Conservation (phyloP, 257 asterid species). For the Rhazya stricta region DNA sequence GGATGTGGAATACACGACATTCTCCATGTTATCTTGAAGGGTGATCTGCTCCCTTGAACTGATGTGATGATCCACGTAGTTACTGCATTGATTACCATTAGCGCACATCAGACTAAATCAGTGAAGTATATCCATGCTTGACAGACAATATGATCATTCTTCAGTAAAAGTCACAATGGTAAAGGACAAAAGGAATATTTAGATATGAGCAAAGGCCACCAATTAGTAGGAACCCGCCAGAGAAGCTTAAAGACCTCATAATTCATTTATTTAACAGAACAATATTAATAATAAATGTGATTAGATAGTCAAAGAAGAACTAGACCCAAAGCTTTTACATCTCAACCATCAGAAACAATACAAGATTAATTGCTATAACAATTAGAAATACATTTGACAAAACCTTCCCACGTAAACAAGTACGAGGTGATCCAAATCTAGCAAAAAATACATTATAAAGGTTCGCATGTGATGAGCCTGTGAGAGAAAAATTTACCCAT, state of each 20-base stretch:
- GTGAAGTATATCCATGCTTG: background rate
- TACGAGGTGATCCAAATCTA: background rate
- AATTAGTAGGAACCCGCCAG: background rate
- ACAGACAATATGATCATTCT: background rate
- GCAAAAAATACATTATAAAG: background rate
- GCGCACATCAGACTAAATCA: conserved; percentile 18
- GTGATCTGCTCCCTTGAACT: conserved; percentile 99
- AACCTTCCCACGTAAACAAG: background rate
- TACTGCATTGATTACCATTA: conserved; percentile 51
- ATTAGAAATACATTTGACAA: background rate
- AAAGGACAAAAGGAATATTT: background rate
- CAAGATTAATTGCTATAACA: background rate
- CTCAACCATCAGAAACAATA: background rate
- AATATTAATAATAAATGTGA: background rate
- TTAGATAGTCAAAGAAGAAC: background rate
- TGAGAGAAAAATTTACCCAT: background rate
- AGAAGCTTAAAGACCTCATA: too few species aligned
- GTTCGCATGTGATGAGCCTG: background rate
- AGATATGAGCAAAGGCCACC: background rate
- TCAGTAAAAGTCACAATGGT: background rate
- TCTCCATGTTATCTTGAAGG: conserved; percentile 87
- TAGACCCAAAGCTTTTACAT: background rate
- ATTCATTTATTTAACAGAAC: background rate
- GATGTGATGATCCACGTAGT: conserved; percentile 88
- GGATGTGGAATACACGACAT: conserved; percentile 74